Evolutionary conservation across 2,329 filamentous ascomycete genomes (phyloP), one percentile per base, ranked within the genome.

Genomic region (Epichloe coenophiala): DNA sequence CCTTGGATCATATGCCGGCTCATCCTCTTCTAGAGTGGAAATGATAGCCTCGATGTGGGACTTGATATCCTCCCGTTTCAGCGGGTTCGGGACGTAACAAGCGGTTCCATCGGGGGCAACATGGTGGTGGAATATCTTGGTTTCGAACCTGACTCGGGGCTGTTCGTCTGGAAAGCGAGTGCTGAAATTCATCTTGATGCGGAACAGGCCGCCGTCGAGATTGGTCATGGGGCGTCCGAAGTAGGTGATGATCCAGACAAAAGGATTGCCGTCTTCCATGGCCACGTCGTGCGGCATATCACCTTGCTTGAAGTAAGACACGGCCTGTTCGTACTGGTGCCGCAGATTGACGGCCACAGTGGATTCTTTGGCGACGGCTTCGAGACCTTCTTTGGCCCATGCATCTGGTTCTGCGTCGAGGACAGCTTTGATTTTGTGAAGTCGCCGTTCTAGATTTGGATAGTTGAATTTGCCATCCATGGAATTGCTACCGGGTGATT

Each of bases 151-250:
- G 50, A 90, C 84, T 36, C 91, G 82, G 23, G 91, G 93, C 59
- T 95, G 88, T 58, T 94, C 87, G 40, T 87, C 80, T 0, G 93
- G 93, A 61, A 96, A 97, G 5, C 81, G 78, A 5, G 88, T 83
- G 59, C 88, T 95, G 60, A 97, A 83, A 60, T 74, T 75, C 50
- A 97, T 74, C 59, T 76, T 84, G 64, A 96, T 84, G 54, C 80
- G 80, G 70, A 97, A 91, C 54, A 97, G 77, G 2, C 91, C 89
- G 15, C 90, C 91, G 59, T 97, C 91, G 2, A 97, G 78, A 58
- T 95, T 89, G 5, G 89, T 95, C 84, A 93, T 94, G 1, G 89
- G 88, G 50, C 84, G 80, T 27, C 93, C 93, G 63, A 96, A 94
- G 63, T 95, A 90, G 1, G 88, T 93, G 53, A 97, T 65, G 19